Percentiles rank a stretch among this genome's conserved stretches.
Conservation (phyloP, 345 rosid species). For the Nasturtium officinale region DNA sequence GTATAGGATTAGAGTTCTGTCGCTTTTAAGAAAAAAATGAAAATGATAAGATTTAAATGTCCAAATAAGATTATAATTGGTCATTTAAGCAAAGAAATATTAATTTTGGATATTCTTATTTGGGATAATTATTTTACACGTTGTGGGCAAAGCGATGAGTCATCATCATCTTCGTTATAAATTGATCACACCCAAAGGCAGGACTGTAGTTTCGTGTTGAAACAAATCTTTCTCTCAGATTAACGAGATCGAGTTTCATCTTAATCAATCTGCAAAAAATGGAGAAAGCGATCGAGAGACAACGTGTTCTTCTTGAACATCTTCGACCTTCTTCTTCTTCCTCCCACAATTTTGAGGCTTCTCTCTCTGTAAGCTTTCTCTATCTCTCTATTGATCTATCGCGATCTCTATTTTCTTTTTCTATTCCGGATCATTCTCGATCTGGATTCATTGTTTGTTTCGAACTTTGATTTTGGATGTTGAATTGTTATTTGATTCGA, state of each 20-base stretch:
- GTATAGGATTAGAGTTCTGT: background rate
- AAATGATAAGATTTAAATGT: background rate
- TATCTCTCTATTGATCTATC: background rate
- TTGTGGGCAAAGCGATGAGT: slow-evolving; percentile 22
- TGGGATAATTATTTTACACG: slow-evolving; percentile 5
- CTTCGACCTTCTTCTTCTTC: slow-evolving; percentile 69
- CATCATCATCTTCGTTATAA: slow-evolving; percentile 28
- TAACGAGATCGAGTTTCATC: slow-evolving; percentile 14
- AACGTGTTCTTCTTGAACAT: slow-evolving; percentile 81
- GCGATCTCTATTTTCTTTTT: slow-evolving; percentile 1
- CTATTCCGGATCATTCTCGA: slow-evolving; percentile 7
- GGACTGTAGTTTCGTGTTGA: slow-evolving; percentile 25
- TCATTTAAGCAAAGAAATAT: background rate
- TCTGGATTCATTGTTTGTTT: slow-evolving; percentile 6
- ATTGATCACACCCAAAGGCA: background rate
- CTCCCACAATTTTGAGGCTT: slow-evolving; percentile 49
- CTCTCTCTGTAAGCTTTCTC: slow-evolving; percentile 65
- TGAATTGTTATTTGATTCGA: slow-evolving; percentile 1
- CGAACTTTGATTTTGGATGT: background rate
- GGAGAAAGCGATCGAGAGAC: slow-evolving; percentile 94
- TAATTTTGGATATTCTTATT: background rate
- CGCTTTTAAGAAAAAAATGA: background rate
- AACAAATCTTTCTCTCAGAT: slow-evolving; percentile 21
- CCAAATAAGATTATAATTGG: slow-evolving; percentile 8
- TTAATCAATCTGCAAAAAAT: slow-evolving; percentile 32